Conservation (phyloP, 2,329 filamentous ascomycete genomes). For the Macrophomina pseudophaseolina region DNA sequence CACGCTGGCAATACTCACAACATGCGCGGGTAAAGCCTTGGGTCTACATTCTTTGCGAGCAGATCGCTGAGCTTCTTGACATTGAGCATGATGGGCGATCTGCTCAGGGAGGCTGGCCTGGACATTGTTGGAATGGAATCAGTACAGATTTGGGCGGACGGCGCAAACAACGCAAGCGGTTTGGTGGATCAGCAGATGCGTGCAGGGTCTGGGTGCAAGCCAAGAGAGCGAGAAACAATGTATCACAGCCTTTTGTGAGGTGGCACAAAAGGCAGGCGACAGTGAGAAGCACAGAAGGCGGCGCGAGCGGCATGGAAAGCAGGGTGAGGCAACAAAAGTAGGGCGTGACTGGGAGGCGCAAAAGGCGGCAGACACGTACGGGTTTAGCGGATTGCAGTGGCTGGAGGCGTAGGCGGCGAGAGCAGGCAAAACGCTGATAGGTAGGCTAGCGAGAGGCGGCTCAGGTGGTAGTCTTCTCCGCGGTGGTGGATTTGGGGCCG, state of each 20-base stretch:
- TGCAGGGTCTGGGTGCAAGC: constrained; percentile 18
- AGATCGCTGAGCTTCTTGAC: constrained; percentile 49
- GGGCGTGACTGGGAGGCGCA: not conserved
- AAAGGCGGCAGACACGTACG: not conserved
- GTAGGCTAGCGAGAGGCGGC: constrained; percentile 17
- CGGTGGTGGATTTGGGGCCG: constrained; percentile 15
- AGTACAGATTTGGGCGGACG: not conserved
- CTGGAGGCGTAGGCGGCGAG: not conserved
- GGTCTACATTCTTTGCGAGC: constrained; percentile 50
- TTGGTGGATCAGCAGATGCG: constrained; percentile 26
- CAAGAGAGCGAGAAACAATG: constrained; percentile 17
- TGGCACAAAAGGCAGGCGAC: not conserved
- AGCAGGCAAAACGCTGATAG: constrained; percentile 8
- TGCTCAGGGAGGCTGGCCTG: constrained; percentile 14
- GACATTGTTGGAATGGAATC: constrained; percentile 10
- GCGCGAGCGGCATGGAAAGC: not conserved
- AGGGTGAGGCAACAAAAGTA: not conserved
- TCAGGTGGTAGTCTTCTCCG: constrained; percentile 16
- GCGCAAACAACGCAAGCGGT: constrained; percentile 18
- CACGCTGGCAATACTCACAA: constrained; percentile 38
- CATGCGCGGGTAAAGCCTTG: constrained; percentile 49
- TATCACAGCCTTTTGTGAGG: constrained; percentile 16
- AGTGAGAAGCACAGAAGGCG: not conserved
- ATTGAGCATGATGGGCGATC: constrained; percentile 46
- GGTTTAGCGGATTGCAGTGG: not conserved